phyloP scores from a whole-genome alignment of 495 filamentous ascomycete genomes.

The Elasticomyces elasticus region DNA sequence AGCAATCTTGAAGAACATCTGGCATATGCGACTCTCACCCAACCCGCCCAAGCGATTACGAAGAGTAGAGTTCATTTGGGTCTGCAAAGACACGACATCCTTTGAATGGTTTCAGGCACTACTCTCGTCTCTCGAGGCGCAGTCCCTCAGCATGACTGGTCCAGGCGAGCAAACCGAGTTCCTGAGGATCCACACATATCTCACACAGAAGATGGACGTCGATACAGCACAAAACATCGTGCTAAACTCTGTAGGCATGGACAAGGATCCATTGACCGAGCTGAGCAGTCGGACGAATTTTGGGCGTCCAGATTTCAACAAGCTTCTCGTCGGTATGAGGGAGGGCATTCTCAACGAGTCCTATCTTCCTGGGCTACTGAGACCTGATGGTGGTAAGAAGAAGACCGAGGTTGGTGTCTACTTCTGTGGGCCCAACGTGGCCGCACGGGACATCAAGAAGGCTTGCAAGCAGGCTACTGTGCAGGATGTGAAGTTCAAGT shows the following conservation, averaged over 20 bases:
- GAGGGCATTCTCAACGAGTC: constrained; percentile 75
- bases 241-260: constrained; percentile 81
- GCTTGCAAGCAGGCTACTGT: constrained; percentile 62
- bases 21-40: constrained; percentile 77
- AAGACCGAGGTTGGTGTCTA: constrained; percentile 90
- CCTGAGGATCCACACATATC: constrained; percentile 94
- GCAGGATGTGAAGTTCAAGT: constrained; percentile 80
- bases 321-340: constrained; percentile 75
- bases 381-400: constrained; percentile 33
- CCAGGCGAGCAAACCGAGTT: constrained; percentile 67
- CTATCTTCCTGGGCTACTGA: constrained; percentile 74
- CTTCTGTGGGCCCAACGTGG: constrained; percentile 82
- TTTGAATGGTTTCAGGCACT: constrained; percentile 99
- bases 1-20: constrained; percentile 96
- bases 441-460: constrained; percentile 73
- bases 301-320: constrained; percentile 80
- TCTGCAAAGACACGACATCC: constrained; percentile 89
- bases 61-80: constrained; percentile 98
- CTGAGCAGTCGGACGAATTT: constrained; percentile 86
- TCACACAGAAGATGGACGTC: constrained; percentile 83
- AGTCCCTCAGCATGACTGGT: constrained; percentile 53
- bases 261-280: constrained; percentile 84
- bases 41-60: constrained; percentile 80
- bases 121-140: constrained; percentile 80
- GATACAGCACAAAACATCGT: constrained; percentile 95